phyloP scores from a whole-genome alignment of 106 monocot species.

The Dendrobium nobile region DNA sequence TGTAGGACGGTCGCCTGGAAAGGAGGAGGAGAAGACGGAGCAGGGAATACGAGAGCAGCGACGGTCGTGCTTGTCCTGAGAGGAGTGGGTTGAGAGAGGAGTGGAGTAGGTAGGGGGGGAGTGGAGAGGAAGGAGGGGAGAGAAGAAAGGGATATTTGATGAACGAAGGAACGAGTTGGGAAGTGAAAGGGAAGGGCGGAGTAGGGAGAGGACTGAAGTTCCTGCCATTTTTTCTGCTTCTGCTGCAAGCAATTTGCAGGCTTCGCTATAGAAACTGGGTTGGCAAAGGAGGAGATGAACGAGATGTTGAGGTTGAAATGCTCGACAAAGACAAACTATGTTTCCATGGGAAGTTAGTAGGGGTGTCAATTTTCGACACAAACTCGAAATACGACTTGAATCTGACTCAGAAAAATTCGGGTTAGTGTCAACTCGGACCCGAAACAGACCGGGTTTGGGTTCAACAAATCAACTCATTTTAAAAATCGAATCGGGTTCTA shows the following conservation, averaged over 20 bases:
- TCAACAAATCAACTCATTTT: too few species aligned
- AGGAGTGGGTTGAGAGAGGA: background rate
- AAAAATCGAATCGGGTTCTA: too few species aligned
- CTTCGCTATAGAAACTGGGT: background rate
- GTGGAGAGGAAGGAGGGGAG: background rate
- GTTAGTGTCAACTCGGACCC: too few species aligned
- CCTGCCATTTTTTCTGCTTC: background rate
- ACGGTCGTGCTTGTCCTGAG: background rate
- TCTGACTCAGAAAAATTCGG: too few species aligned
- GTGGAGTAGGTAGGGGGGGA: background rate
- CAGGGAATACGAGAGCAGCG: background rate
- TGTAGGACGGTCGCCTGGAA: background rate
- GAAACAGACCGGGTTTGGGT: too few species aligned
- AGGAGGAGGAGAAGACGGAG: background rate
- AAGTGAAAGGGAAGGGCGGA: background rate
- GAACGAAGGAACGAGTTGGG: background rate
- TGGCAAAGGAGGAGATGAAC: too few species aligned
- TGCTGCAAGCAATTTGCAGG: background rate
- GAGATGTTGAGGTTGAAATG: background rate
- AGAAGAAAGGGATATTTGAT: background rate
- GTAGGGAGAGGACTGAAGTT: background rate
- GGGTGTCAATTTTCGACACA: too few species aligned
- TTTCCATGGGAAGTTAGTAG: too few species aligned
- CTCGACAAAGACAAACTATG: background rate
- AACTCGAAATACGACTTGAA: too few species aligned